Base-by-base conservation (phyloP, 192 early-diverging fungal genomes). In the Chytriomyces confervae region DNA sequence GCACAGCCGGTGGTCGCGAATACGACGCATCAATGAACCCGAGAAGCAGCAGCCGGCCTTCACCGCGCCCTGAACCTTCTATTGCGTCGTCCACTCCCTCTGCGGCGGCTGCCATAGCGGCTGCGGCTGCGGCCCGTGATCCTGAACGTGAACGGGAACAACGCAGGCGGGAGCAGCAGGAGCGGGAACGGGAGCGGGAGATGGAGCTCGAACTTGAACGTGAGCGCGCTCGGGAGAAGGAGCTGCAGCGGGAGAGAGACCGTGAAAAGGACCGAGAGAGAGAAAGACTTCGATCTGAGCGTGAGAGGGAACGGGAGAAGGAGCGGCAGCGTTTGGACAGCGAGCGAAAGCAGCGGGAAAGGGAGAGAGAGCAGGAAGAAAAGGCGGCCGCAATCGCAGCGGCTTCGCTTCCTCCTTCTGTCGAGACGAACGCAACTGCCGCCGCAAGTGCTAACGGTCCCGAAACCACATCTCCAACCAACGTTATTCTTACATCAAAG, bases 331-430 rank as follows among this genome's bases (percentile, higher is more conserved):
- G 76, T 10, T 48, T 70, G 66, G 76, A 68, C 29, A 57, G 13
- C 18, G 76, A 77, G 50, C 53, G 65, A 18, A 62, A 72, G 62
- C 10, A 63, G 63, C 72, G 64, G 16, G 66, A 69, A 44, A 51
- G 36, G 71, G 68, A 72, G 46, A 51, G 36, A 63, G 69, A 81
- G 60, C 13, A 68, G 69, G 77, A 43, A 20, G 36, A 81, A 53
- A 80, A 80, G 66, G 83, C 50, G 9, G 64, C 85, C 27, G 66
- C 72, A 16, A 62, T 81, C 6, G 79, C 82, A 65, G 46, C 78
- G 48, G 60, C 77, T 50, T 81, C 78, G n/a, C 75, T 82, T 18
- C 77, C 65, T 57, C 61, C 76, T 27, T 43, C 64, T 20, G 24
- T 43, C 77, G 82, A 87, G 20, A 13, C 18, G 24, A 65, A 43